Percentiles rank a stretch among this genome's conserved stretches.
These are phyloP conservation scores for Quercus variabilis DNA, from an alignment of 306 rosid genomes.

Conservation along the genomic window DNA sequence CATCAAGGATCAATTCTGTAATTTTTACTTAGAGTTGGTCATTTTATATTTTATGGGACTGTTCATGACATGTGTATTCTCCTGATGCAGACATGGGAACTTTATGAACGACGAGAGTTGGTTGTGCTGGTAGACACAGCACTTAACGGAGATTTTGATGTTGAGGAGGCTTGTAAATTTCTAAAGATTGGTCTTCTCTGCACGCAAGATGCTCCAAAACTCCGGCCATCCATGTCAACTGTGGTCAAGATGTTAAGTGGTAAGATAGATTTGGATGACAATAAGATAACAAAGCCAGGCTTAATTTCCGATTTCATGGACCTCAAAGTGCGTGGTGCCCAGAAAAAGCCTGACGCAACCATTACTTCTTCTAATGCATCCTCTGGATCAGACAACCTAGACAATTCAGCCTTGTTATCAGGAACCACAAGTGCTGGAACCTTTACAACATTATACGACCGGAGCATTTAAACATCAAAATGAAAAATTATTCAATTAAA, in stretches of 20 bases:
- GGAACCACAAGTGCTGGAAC: slow-evolving; percentile 39
- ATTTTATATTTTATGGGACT: slow-evolving; percentile 4
- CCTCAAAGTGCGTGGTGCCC: slow-evolving; percentile 48
- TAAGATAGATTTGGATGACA: slow-evolving; percentile 37
- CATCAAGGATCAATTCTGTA: background rate
- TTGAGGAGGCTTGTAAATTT: slow-evolving; percentile 71
- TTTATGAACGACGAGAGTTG: slow-evolving; percentile 59
- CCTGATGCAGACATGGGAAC: slow-evolving; percentile 65
- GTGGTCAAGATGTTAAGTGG: slow-evolving; percentile 89
- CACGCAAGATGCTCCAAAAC: slow-evolving; percentile 81
- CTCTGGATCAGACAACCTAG: slow-evolving; percentile 47
- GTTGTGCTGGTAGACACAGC: slow-evolving; percentile 57
- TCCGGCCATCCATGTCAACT: slow-evolving; percentile 84
- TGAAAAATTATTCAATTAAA: background rate
- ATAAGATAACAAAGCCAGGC: slow-evolving; percentile 71
- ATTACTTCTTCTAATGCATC: slow-evolving; percentile 21
- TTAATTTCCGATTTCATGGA: slow-evolving; percentile 85
- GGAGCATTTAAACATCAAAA: slow-evolving; percentile 31
- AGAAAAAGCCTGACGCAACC: slow-evolving; percentile 18
- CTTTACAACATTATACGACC: slow-evolving; percentile 33
- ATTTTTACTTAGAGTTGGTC: background rate
- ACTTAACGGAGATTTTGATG: slow-evolving; percentile 68
- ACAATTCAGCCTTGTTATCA: slow-evolving; percentile 36
- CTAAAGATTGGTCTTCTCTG: slow-evolving; percentile 87
- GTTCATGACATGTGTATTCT: slow-evolving; percentile 12